Conservation (phyloP, 805 yeast species). For the Kazachstania bromeliacearum region DNA sequence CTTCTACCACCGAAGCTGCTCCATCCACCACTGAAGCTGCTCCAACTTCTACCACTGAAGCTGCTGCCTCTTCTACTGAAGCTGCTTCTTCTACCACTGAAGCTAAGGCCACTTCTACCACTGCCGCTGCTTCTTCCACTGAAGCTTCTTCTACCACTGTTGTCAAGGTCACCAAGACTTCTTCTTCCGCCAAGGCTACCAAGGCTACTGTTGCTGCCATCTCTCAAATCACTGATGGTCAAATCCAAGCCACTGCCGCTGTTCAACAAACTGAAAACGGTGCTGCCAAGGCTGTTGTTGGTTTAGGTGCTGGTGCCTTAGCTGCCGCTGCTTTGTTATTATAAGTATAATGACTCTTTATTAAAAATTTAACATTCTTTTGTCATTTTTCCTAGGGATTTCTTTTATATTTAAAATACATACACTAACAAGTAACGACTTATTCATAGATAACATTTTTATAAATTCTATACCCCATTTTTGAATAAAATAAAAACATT, state of each 20-base stretch:
- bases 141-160: constrained; percentile 4
- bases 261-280: constrained; percentile 16
- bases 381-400: neutral
- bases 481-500: neutral
- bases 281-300: constrained; percentile 15
- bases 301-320: constrained; percentile 17
- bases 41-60: constrained; percentile 7
- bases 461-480: neutral
- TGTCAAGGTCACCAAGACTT: constrained; percentile 1
- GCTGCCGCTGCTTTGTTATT: constrained; percentile 18
- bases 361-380: neutral
- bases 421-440: neutral
- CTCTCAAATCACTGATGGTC: constrained; percentile 7
- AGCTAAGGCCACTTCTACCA: constrained; percentile 4
- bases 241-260: constrained; percentile 11
- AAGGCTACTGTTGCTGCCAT: constrained; percentile 9
- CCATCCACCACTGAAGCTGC: constrained; percentile 6
- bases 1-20: constrained; percentile 5
- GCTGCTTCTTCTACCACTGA: constrained; percentile 6
- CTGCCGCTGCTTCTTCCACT: constrained; percentile 5
- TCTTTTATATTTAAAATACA: neutral
- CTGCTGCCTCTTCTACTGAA: constrained; percentile 9
- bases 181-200: constrained; percentile 4
- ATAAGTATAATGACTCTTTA: constrained; percentile 5
- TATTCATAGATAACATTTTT: neutral